A percentile compares a stretch with the other conserved stretches of the same genome.
These are phyloP conservation scores for Ricinus communis DNA, from an alignment of 345 rosid species.

Conservation along the genomic window DNA sequence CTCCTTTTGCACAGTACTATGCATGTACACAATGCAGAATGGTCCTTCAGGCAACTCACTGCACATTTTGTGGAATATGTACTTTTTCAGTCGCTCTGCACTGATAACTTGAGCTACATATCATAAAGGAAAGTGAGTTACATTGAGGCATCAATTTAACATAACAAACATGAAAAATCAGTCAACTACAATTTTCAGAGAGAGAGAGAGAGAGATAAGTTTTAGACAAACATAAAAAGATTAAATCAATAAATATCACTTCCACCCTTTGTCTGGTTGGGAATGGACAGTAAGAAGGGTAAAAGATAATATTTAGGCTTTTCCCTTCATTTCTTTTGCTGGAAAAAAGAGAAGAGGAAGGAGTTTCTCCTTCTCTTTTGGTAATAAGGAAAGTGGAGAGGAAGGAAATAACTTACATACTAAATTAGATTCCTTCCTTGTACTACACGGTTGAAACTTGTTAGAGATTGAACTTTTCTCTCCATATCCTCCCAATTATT, in stretches of 20 bases:
- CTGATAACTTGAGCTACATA: conserved; percentile 75
- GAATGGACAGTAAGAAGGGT: not conserved
- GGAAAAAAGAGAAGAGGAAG: not conserved
- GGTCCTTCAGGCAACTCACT: conserved; percentile 80
- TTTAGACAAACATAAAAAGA: not conserved
- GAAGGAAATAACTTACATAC: not conserved
- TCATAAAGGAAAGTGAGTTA: conserved; percentile 10
- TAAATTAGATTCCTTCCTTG: not conserved
- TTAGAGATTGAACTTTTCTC: not conserved
- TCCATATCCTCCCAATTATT: not conserved
- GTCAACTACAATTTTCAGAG: too few species aligned
- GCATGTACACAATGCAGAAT: conserved; percentile 78
- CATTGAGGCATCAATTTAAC: not conserved
- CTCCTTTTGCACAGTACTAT: conserved; percentile 77
- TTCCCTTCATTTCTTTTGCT: not conserved
- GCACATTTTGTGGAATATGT: conserved; percentile 66
- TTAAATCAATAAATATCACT: not conserved
- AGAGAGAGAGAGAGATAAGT: not conserved
- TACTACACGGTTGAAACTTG: not conserved
- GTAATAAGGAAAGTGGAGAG: not conserved
- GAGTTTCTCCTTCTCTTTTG: too few species aligned
- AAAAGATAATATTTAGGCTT: not conserved
- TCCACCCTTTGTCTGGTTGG: not conserved
- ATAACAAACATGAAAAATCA: not conserved
- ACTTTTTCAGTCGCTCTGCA: conserved; percentile 79